Evolutionary conservation across 164 flowering plant genomes (phyloP).

Genomic region (Piper longum): DNA sequence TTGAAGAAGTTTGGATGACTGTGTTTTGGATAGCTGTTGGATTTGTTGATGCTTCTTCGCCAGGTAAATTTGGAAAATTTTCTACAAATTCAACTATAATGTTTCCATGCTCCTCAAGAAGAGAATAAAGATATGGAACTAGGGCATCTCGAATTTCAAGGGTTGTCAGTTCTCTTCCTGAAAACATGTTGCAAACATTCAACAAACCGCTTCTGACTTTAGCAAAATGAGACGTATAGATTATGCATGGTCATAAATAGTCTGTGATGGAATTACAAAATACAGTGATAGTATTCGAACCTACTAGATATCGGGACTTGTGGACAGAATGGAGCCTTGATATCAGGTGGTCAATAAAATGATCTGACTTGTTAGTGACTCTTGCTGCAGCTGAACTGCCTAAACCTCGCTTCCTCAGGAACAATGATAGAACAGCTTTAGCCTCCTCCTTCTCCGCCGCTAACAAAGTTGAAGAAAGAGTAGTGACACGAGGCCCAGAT

Average conservation of each 20-base stretch:
- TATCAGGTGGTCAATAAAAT: constrained; percentile 54
- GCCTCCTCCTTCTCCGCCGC: constrained; percentile 82
- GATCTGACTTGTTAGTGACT: constrained; percentile 63
- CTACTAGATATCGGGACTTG: constrained; percentile 82
- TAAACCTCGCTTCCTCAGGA: constrained; percentile 69
- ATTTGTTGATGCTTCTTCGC: constrained; percentile 19
- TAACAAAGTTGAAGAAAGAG: constrained; percentile 33
- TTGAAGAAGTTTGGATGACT: constrained; percentile 21
- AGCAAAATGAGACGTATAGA: neutral
- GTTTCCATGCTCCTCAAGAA: constrained; percentile 51
- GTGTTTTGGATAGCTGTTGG: neutral
- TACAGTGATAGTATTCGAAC: constrained; percentile 33
- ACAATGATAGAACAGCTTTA: constrained; percentile 69
- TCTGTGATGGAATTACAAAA: no score
- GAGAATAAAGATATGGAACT: constrained; percentile 61
- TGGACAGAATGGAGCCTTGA: constrained; percentile 67
- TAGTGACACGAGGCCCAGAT: constrained; percentile 22
- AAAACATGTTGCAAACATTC: neutral
- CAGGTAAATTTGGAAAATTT: constrained; percentile 58
- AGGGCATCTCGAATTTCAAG: constrained; percentile 61
- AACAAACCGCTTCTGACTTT: neutral
- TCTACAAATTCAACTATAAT: constrained; percentile 48
- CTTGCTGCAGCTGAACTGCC: constrained; percentile 58
- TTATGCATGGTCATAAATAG: no score
- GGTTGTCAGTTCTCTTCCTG: constrained; percentile 84